These are phyloP conservation scores for Emiliania huxleyi DNA, from an alignment of 78 protist genomes.

Conservation along the genomic window DNA sequence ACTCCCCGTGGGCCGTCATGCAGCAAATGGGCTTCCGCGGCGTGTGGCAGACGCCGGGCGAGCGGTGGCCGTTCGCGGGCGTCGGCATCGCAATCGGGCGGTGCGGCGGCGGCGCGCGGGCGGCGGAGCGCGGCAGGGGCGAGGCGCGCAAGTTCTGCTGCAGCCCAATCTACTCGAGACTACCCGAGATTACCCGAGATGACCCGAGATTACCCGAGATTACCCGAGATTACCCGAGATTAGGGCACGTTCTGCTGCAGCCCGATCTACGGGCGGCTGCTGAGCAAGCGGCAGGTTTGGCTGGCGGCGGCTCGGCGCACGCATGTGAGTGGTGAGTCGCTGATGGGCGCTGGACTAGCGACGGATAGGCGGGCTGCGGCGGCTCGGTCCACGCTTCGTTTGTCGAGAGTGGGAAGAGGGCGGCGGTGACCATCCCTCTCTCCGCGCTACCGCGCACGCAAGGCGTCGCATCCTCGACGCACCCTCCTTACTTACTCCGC, in stretches of 20 bases:
- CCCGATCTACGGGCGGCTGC: background rate
- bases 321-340: no score
- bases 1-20: background rate
- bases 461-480: no score
- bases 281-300: background rate
- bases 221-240: background rate
- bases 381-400: no score
- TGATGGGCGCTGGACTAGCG: no score
- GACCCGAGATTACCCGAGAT: background rate
- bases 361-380: no score
- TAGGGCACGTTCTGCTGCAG: background rate
- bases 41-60: conserved; percentile 2
- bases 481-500: no score
- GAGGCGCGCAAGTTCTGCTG: background rate
- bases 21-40: background rate
- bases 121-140: background rate
- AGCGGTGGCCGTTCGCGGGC: background rate
- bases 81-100: background rate
- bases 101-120: background rate
- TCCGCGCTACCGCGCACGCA: no score
- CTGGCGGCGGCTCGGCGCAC: no score
- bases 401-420: no score
- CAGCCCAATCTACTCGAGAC: background rate
- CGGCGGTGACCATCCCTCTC: no score
- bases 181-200: background rate